Conservation (phyloP, 352 stramenopile genomes). For the Phytopythium mirpurense region DNA sequence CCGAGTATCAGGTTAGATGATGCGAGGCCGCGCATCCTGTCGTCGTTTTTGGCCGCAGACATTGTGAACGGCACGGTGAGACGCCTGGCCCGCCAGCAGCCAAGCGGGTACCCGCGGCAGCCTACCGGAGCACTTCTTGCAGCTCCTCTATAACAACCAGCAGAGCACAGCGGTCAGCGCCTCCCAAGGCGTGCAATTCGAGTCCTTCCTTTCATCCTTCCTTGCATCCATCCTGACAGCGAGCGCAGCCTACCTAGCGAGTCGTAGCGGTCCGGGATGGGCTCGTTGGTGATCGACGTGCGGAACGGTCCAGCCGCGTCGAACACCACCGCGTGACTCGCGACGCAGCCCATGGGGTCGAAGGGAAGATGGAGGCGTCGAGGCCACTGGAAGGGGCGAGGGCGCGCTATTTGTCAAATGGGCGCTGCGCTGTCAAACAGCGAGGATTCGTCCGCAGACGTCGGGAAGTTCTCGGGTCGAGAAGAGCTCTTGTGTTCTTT, state of each 20-base stretch:
- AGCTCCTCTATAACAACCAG: conserved; percentile 38
- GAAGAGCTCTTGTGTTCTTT: too few relatives aligned
- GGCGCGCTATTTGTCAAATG: neutral
- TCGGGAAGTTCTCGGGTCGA: neutral
- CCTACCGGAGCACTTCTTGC: conserved; percentile 48
- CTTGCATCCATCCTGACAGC: too few relatives aligned
- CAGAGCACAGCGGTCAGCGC: neutral
- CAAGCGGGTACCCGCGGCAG: neutral
- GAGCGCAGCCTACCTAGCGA: conserved; percentile 35
- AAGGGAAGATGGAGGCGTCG: neutral
- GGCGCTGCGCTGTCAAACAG: neutral
- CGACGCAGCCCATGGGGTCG: conserved; percentile 22
- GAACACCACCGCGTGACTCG: conserved; percentile 8
- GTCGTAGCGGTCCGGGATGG: conserved; percentile 56
- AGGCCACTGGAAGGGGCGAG: neutral
- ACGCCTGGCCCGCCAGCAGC: too few relatives aligned
- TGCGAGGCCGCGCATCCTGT: conserved; percentile 46
- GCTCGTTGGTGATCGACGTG: conserved; percentile 23
- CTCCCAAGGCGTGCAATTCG: too few relatives aligned
- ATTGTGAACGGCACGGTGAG: too few relatives aligned
- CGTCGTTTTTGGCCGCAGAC: neutral
- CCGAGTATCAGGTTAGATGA: conserved; percentile 69
- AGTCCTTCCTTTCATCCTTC: too few relatives aligned
- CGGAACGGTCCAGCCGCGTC: neutral
- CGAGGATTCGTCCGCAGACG: neutral